These are phyloP conservation scores for Coemansia sp. DNA, from an alignment of 371 early-diverging fungal species.

Conservation along the genomic window DNA sequence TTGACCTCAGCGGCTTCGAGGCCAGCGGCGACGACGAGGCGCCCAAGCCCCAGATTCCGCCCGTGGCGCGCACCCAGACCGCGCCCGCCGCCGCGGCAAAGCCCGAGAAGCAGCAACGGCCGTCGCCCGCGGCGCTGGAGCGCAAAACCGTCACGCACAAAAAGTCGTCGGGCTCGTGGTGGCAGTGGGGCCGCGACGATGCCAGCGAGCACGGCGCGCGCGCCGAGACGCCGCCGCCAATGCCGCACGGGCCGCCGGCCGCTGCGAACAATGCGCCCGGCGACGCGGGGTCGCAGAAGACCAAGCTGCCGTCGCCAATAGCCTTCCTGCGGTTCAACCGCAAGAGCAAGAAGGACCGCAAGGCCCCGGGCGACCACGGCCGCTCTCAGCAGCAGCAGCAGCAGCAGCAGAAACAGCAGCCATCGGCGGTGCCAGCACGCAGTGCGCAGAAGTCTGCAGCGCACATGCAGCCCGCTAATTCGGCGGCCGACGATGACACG, in stretches of 20 bases:
- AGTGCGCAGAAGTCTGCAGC: neutral
- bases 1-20: slow-evolving; percentile 25
- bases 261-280: neutral
- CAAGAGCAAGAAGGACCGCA: slow-evolving; percentile 43
- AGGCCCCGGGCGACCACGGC: neutral
- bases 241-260: neutral
- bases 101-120: neutral
- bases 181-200: slow-evolving; percentile 45
- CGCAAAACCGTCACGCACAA: slow-evolving; percentile 40
- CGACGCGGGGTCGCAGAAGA: slow-evolving; percentile 13
- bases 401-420: neutral
- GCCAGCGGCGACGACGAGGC: slow-evolving; percentile 2
- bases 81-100: neutral
- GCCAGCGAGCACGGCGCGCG: neutral
- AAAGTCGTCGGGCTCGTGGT: slow-evolving; percentile 41
- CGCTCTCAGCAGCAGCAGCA: slow-evolving; percentile 6
- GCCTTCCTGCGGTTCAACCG: slow-evolving; percentile 41
- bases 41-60: too few relatives aligned
- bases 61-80: neutral
- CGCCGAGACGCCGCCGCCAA: neutral
- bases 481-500: neutral
- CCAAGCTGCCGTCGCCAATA: slow-evolving; percentile 46
- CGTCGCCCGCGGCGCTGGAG: neutral
- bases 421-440: neutral
- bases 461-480: too few relatives aligned